These are phyloP conservation scores for Pleomassaria siparia DNA, from an alignment of 2,329 filamentous ascomycete genomes.

Conservation along the genomic window DNA sequence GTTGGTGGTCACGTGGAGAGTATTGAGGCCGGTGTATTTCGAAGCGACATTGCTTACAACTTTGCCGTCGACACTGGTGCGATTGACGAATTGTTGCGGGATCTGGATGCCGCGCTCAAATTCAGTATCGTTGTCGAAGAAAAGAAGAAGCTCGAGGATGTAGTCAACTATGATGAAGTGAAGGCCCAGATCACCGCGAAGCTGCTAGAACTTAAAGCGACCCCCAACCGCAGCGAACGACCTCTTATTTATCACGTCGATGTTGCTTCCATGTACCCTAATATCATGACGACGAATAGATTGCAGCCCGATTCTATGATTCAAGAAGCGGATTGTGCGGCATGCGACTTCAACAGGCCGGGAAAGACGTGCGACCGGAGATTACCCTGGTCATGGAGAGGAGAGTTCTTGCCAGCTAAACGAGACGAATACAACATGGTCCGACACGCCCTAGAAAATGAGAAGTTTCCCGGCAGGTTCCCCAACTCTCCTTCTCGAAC, in stretches of 20 bases:
- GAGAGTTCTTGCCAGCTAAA: constrained; percentile 94
- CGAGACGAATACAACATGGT: constrained; percentile 99
- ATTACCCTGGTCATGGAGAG: constrained; percentile 96
- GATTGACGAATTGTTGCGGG: constrained; percentile 81
- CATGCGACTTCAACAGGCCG: constrained; percentile 96
- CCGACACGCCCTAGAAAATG: constrained; percentile 83
- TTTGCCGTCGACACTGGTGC: constrained; percentile 88
- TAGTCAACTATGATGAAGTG: constrained; percentile 60
- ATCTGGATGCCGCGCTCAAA: constrained; percentile 83
- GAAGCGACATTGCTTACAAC: constrained; percentile 91
- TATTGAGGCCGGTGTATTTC: constrained; percentile 97
- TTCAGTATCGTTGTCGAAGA: constrained; percentile 68
- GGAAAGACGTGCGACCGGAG: constrained; percentile 96
- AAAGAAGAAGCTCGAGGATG: constrained; percentile 54
- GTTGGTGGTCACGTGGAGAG: constrained; percentile 98
- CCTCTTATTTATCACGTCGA: constrained; percentile 97
- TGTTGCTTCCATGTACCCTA: constrained; percentile 99
- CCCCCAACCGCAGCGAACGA: constrained; percentile 79
- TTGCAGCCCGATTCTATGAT: constrained; percentile 99
- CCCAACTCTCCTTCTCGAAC: constrained; percentile 69
- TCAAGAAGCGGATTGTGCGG: constrained; percentile 89
- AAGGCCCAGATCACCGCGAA: constrained; percentile 77
- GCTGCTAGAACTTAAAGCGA: constrained; percentile 72
- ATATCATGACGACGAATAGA: constrained; percentile 99
- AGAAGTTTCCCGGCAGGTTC: constrained; percentile 80